Percentiles rank a stretch among this genome's conserved stretches.
These are phyloP conservation scores for Coriolopsis trogii DNA, from an alignment of 1,284 basidiomycete genomes.

Conservation along the genomic window DNA sequence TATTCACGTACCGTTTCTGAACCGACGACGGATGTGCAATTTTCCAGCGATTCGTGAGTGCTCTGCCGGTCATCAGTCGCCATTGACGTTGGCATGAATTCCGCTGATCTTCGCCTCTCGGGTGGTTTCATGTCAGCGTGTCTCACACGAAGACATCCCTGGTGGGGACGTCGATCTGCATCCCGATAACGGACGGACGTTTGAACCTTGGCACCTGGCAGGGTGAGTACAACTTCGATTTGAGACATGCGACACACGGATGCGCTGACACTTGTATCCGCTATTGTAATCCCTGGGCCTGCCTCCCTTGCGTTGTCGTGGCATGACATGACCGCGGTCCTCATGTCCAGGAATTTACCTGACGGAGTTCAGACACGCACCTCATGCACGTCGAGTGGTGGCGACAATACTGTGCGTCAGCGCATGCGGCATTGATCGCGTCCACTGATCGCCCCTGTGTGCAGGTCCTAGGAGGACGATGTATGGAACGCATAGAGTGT, in stretches of 20 bases:
- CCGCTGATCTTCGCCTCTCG: background rate
- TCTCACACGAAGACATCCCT: slow-evolving; percentile 92
- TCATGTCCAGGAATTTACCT: slow-evolving; percentile 70
- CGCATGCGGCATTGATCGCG: background rate
- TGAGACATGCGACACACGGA: background rate
- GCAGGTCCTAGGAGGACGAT: slow-evolving; percentile 6
- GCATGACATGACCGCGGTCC: background rate
- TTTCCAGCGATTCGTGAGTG: slow-evolving; percentile 70
- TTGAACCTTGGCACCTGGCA: slow-evolving; percentile 93
- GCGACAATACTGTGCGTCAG: slow-evolving; percentile 78
- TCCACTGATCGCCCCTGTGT: background rate
- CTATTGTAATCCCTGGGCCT: no score
- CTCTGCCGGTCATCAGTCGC: slow-evolving; percentile 1
- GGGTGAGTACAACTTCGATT: slow-evolving; percentile 45
- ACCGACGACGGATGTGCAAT: background rate
- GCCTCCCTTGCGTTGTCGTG: no score
- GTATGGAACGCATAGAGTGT: no score
- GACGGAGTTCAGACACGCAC: slow-evolving; percentile 73
- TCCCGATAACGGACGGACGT: slow-evolving; percentile 84
- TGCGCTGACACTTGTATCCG: no score
- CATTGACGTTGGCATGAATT: no score
- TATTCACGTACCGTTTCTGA: background rate
- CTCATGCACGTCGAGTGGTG: slow-evolving; percentile 72
- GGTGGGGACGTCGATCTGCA: slow-evolving; percentile 78
- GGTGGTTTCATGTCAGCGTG: slow-evolving; percentile 49